Evolutionary conservation across 768 basidiomycete species (phyloP), one percentile per base, ranked within the genome.

Genomic region (Dendrothele bispora): DNA sequence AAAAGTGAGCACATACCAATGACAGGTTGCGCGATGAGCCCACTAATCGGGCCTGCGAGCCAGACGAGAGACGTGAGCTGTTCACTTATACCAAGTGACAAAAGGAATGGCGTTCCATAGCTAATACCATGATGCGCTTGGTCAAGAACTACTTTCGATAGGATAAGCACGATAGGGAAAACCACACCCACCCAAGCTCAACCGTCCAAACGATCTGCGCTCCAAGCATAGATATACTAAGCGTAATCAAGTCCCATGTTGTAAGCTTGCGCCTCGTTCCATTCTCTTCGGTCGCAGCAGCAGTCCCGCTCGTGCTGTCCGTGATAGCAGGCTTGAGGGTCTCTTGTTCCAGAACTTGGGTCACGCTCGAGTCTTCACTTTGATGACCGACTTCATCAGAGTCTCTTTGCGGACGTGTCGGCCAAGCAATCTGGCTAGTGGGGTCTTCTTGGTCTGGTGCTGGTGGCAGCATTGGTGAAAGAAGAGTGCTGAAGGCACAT

Each of bases 171-270:
- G 12, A 17, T 37, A 26, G n/a, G 3, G 20, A 43, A 24, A 22
- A 15, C 2, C 30, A 15, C 24, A 68, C 86, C 54, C 59, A 94
- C 92, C 91, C 92, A 21, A 95, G 80, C 61, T 95, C 93, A 3
- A 97, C 88, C 1, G 93, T 95, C 95, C 95, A 98, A 1, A 91
- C 88, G 21, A 98, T 84, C 69, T 97, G 91, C 5, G 89, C 91
- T 14, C 95, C 95, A 36, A 84, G 92, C 89, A 98, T 95, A 7
- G 93, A 91, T 51, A 97, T 80, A 50, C 86, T 90, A 56, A 93
- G 72, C 2, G 88, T 88, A 58, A 91, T 77, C 48, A 93, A 79
- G 62, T 88, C 75, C 85, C 85, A 86, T 63, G 82, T 80, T 11
- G 76, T 64, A 42, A 79, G 53, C 4, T 54, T 65, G 35, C 73